Conservation (phyloP, 2,329 filamentous ascomycete species). For the Talaromyces sp. region DNA sequence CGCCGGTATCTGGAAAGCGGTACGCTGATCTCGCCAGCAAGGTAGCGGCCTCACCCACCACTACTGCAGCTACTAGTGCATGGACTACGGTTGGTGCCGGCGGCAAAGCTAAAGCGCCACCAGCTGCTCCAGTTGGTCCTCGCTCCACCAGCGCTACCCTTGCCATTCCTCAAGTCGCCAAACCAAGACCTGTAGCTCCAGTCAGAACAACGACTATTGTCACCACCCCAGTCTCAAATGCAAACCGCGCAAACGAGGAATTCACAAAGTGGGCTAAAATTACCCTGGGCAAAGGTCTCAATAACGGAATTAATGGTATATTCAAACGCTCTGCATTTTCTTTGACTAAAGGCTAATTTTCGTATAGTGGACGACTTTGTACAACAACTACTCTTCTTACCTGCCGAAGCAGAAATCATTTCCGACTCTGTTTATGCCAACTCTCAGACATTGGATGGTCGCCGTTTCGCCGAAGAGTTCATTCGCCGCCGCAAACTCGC, state of each 20-base stretch:
- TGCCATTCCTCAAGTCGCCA: slow-evolving; percentile 39
- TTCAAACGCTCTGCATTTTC: slow-evolving; percentile 16
- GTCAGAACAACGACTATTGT: slow-evolving; percentile 47
- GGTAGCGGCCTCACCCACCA: slow-evolving; percentile 46
- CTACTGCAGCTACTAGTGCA: slow-evolving; percentile 49
- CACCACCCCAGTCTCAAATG: slow-evolving; percentile 41
- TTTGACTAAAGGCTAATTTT: slow-evolving; percentile 14
- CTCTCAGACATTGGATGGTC: slow-evolving; percentile 85
- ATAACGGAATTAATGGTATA: slow-evolving; percentile 64
- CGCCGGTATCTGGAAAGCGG: slow-evolving; percentile 65
- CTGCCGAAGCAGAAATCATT: slow-evolving; percentile 74
- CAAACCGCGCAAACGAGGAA: slow-evolving; percentile 73
- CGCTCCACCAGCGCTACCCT: slow-evolving; percentile 48
- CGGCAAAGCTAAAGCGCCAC: slow-evolving; percentile 79
- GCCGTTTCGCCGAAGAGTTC: slow-evolving; percentile 91
- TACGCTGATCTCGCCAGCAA: slow-evolving; percentile 95
- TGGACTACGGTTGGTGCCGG: slow-evolving; percentile 96
- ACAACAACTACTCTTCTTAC: slow-evolving; percentile 68
- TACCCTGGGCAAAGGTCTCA: slow-evolving; percentile 71
- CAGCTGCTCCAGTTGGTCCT: slow-evolving; percentile 42
- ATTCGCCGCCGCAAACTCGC: slow-evolving; percentile 88
- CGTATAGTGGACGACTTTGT: slow-evolving; percentile 74
- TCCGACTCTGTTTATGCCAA: slow-evolving; percentile 84
- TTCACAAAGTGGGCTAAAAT: slow-evolving; percentile 89
- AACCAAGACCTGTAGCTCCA: slow-evolving; percentile 51